A percentile compares a stretch with the other conserved stretches of the same genome.
Evolutionary conservation across 352 stramenopile genomes (phyloP).

Genomic region (Pythium sp.): DNA sequence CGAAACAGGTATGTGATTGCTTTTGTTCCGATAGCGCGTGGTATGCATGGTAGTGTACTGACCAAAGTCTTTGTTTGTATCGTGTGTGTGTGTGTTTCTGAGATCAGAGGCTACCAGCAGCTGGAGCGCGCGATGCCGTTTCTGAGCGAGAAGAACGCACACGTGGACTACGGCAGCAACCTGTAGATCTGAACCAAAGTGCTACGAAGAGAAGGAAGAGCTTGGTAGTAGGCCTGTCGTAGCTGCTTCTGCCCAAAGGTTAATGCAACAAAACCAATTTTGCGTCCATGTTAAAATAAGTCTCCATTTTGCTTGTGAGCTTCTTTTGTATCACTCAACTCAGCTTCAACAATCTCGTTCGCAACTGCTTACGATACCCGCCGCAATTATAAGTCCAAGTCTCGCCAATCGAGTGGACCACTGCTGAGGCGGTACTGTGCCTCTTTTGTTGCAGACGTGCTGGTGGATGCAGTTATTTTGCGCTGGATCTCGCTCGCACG

Average conservation of each 20-base stretch:
- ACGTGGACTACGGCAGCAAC: constrained; percentile 46
- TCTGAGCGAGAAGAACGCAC: constrained; percentile 33
- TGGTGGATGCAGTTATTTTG: background rate
- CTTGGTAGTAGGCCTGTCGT: background rate
- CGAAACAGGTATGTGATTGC: constrained; percentile 24
- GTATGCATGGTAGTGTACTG: background rate
- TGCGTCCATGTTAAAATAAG: background rate
- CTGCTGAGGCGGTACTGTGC: background rate
- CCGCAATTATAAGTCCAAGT: background rate
- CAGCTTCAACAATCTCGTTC: background rate
- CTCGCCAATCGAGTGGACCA: background rate
- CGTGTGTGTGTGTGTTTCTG: background rate
- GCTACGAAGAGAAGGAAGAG: background rate
- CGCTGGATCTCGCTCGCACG: background rate
- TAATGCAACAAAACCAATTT: background rate
- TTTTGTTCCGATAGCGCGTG: background rate
- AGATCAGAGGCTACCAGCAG: constrained; percentile 12
- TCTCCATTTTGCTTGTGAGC: background rate
- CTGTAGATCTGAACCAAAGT: background rate
- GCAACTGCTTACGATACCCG: background rate
- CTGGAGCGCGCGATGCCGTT: constrained; percentile 34
- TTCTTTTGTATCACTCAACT: background rate
- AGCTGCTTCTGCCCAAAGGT: background rate
- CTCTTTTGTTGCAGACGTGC: background rate
- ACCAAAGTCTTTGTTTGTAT: background rate